Base-by-base conservation (phyloP, 805 yeast species). In the Cyberlindnera saturnus region DNA sequence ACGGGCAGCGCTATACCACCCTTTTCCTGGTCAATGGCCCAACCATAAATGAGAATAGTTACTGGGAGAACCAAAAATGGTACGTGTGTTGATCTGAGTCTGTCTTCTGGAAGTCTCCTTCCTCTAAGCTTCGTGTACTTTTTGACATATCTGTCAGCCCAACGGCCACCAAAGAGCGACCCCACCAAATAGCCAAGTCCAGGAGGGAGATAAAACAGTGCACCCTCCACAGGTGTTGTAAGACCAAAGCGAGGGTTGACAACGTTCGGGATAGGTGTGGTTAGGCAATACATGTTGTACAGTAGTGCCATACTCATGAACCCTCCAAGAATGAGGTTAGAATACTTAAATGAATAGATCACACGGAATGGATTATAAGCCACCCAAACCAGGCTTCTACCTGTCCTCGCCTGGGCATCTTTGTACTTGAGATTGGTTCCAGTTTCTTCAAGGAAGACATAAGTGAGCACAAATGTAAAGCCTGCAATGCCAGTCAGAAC, bases 1-100 rank as follows among this genome's bases (percentile, higher is more conserved):
- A 76, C 67, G 1, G 82, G 81, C 3, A 77, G 60, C 0, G 76
- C 74, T 64, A 71, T 68, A 1, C 81, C 81, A 20, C 82, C 82
- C 41, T 65, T 67, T 41, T 66, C 62, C 42, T 67, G 82, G 11
- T 41, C 43, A 14, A 41, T 32, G 14, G 43, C 36, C 43, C 43
- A 41, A 15, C 43, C 43, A 55, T 75, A 77, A 1, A 75, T 63
- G 11, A 77, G 48, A 38, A 70, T 65, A 6, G 71, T 47, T 1
- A 52, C 63, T 0, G 82, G 82, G 40, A 70, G 63, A 0, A 73
- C 51, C 4, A 74, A 18, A 30, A 64, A 56, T 0, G 73, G 63
- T 5, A 67, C 43, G 2, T 65, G 38, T 15, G 67, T 58, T 5
- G 75, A 63, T 35, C 73, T 55, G 8, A 76, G 51, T 42, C 82